Conservation (phyloP, 2,329 filamentous ascomycete genomes). For the Dactylonectria macrodidyma region DNA sequence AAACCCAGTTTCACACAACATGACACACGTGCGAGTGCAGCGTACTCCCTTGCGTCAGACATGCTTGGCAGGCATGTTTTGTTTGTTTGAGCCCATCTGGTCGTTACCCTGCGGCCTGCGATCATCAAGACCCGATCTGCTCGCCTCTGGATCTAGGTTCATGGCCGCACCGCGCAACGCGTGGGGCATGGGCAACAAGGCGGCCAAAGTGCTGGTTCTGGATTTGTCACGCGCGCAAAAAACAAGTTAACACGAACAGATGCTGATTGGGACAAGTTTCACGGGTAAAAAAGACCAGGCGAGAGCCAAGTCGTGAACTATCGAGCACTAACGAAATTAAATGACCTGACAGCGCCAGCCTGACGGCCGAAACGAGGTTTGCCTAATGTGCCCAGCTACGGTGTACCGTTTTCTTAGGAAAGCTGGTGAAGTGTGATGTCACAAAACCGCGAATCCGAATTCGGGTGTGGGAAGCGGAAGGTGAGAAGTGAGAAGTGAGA, state of each 20-base stretch:
- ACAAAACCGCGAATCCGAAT: background rate
- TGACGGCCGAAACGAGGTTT: background rate
- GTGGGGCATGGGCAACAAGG: background rate
- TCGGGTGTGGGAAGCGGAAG: background rate
- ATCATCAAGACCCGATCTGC: background rate
- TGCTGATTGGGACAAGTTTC: conserved; percentile 24
- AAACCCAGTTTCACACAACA: background rate
- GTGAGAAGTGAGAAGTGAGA: too few relatives aligned
- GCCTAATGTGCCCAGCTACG: background rate
- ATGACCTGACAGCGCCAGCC: conserved; percentile 23
- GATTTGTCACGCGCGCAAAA: background rate
- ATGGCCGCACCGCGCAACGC: background rate
- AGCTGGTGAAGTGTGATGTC: background rate
- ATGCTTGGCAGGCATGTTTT: background rate
- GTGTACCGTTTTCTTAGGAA: background rate
- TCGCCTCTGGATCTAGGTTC: background rate
- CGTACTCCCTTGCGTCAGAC: background rate
- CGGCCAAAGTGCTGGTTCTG: background rate
- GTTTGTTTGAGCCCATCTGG: background rate
- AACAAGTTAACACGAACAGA: background rate
- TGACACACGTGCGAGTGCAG: background rate
- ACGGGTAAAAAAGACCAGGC: conserved; percentile 26
- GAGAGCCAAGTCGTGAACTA: conserved; percentile 16
- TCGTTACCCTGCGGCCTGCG: background rate
- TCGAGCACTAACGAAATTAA: conserved; percentile 25